Percentiles rank a stretch among this genome's conserved stretches.
phyloP scores from a whole-genome alignment of 192 early-diverging fungal species.

The Coemansia sp. region DNA sequence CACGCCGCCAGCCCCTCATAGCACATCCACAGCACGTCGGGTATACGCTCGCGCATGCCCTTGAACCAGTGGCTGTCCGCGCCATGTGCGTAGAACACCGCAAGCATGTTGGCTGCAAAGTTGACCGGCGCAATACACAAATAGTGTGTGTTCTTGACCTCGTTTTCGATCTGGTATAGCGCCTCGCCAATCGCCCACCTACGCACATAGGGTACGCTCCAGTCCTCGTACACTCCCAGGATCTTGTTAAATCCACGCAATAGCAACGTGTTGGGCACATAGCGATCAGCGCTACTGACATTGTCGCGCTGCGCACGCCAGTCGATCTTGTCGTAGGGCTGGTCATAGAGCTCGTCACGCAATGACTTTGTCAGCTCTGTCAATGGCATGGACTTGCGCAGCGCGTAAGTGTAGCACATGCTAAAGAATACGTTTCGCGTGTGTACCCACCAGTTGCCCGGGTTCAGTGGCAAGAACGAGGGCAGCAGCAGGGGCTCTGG shows the following conservation, averaged over 20 bases:
- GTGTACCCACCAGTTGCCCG: conserved; percentile 95
- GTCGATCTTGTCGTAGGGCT: conserved; percentile 83
- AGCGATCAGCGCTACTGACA: conserved; percentile 79
- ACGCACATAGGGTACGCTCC: conserved; percentile 60
- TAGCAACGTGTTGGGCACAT: conserved; percentile 79
- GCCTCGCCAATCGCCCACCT: conserved; percentile 72
- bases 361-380: conserved; percentile 76
- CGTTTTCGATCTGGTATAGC: conserved; percentile 81
- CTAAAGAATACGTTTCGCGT: conserved; percentile 92
- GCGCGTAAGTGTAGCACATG: conserved; percentile 92
- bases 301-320: conserved; percentile 86
- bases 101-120: conserved; percentile 90
- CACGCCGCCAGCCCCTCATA: conserved; percentile 90
- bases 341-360: conserved; percentile 86
- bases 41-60: conserved; percentile 68
- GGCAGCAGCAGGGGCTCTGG: conserved; percentile 93
- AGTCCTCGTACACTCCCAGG: conserved; percentile 75
- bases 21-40: conserved; percentile 94
- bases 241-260: conserved; percentile 76
- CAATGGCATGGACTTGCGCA: conserved; percentile 59
- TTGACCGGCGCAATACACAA: conserved; percentile 95
- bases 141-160: conserved; percentile 88
- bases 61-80: conserved; percentile 79
- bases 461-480: conserved; percentile 76
- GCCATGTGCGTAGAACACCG: conserved; percentile 85